These are phyloP conservation scores for Ananas comosus DNA, from an alignment of 176 grass and related monocot genomes.

Conservation along the genomic window DNA sequence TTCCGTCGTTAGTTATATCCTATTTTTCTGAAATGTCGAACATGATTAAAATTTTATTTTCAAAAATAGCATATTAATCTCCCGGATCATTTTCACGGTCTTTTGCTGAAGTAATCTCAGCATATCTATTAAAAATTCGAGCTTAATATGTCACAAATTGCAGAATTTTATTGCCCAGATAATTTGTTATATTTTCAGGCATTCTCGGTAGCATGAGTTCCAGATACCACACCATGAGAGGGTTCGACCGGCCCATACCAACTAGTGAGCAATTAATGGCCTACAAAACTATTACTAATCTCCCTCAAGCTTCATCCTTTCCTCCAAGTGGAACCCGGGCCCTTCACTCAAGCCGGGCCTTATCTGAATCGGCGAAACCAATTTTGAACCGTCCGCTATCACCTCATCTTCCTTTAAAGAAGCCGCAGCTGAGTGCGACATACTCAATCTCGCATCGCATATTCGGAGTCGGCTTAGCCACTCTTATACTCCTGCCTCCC, in stretches of 20 bases:
- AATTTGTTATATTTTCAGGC: conserved; percentile 23
- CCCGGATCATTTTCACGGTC: no score
- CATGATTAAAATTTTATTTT: no score
- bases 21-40: no score
- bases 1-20: no score
- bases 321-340: conserved; percentile 21
- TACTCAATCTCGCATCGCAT: conserved; percentile 81
- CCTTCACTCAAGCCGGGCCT: conserved; percentile 33
- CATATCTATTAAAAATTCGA: neutral
- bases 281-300: neutral
- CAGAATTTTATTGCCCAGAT: neutral
- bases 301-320: conserved; percentile 9
- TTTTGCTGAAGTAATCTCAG: neutral
- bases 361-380: conserved; percentile 9
- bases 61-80: no score
- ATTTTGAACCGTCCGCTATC: conserved; percentile 64
- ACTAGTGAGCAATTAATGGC: conserved; percentile 19
- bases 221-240: neutral
- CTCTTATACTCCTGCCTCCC: conserved; percentile 50
- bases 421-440: conserved; percentile 57
- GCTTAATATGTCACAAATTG: neutral
- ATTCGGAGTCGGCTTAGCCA: conserved; percentile 40
- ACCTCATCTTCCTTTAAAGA: conserved; percentile 77
- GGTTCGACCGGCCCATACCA: conserved; percentile 8
- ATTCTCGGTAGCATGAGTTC: conserved; percentile 21